A percentile compares a stretch with the other conserved stretches of the same genome.
Conservation (phyloP, 345 rosid species). For the Kandelia obovata region DNA sequence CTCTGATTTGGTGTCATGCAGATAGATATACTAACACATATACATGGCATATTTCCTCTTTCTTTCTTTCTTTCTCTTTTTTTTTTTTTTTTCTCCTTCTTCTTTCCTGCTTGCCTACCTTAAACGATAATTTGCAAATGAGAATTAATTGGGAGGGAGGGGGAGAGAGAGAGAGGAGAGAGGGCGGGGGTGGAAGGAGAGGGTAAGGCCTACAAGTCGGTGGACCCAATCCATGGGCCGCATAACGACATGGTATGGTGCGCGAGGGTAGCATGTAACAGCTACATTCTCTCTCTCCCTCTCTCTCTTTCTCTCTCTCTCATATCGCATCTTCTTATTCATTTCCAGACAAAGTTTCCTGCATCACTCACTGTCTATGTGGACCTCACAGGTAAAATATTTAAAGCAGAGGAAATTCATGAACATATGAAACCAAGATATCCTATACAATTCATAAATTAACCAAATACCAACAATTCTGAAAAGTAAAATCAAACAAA, state of each 20-base stretch:
- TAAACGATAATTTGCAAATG: slow-evolving; percentile 6
- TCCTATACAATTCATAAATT: not conserved
- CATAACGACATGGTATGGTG: slow-evolving; percentile 60
- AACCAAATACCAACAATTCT: no score
- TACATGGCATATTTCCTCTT: slow-evolving; percentile 14
- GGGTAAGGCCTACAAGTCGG: slow-evolving; percentile 54
- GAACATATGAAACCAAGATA: not conserved
- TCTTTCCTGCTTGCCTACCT: slow-evolving; percentile 1
- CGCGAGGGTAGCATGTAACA: slow-evolving; percentile 59
- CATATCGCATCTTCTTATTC: not conserved
- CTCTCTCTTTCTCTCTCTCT: slow-evolving; percentile 24
- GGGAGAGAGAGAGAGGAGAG: slow-evolving; percentile 18
- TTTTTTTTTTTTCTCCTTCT: slow-evolving; percentile 1
- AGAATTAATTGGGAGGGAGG: slow-evolving; percentile 16
- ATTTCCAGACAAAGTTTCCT: slow-evolving; percentile 1
- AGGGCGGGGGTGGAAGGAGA: slow-evolving; percentile 22
- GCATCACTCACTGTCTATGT: slow-evolving; percentile 14
- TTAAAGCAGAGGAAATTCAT: not conserved
- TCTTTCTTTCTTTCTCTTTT: not conserved
- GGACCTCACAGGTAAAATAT: slow-evolving; percentile 7
- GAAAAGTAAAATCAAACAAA: no score
- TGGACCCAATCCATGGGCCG: slow-evolving; percentile 78
- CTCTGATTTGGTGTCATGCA: slow-evolving; percentile 46
- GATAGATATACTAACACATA: slow-evolving; percentile 47
- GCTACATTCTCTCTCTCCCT: slow-evolving; percentile 34